phyloP scores from a whole-genome alignment of 495 filamentous ascomycete species.

The Neurospora sp. region DNA sequence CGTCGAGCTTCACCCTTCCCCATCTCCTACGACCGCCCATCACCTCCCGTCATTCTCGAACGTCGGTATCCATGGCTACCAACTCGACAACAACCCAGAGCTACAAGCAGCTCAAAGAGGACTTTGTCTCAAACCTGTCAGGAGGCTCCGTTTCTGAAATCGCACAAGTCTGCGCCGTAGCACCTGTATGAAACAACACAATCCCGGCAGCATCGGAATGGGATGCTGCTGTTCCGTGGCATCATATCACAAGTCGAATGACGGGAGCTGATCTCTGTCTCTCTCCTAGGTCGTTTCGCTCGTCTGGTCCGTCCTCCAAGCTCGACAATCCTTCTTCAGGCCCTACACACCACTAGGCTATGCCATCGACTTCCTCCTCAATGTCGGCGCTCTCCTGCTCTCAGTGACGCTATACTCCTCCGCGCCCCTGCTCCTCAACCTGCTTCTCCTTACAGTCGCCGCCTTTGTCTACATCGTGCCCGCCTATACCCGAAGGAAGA shows the following conservation, averaged over 20 bases:
- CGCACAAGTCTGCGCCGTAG: slow-evolving; percentile 71
- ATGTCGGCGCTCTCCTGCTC: slow-evolving; percentile 69
- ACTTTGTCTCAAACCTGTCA: slow-evolving; percentile 87
- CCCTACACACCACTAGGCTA: slow-evolving; percentile 58
- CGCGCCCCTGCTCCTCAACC: slow-evolving; percentile 61
- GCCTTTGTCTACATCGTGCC: slow-evolving; percentile 47
- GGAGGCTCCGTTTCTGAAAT: slow-evolving; percentile 80
- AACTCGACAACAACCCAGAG: slow-evolving; percentile 28
- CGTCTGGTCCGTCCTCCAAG: slow-evolving; percentile 84
- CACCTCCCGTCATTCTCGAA: not conserved
- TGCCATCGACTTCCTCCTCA: slow-evolving; percentile 75
- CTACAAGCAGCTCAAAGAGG: slow-evolving; percentile 88
- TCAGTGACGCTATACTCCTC: slow-evolving; percentile 79
- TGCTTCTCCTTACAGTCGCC: slow-evolving; percentile 63
- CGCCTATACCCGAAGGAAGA: slow-evolving; percentile 34
- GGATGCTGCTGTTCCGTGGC: not conserved
- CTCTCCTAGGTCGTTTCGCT: slow-evolving; percentile 58
- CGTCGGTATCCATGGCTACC: slow-evolving; percentile 19
- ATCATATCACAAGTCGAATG: not conserved
- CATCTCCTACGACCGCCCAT: not conserved
- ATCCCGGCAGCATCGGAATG: not conserved
- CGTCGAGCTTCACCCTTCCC: not conserved
- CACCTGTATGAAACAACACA: slow-evolving; percentile 54
- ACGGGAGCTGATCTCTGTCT: not conserved
- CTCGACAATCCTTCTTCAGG: slow-evolving; percentile 74